Conservation (phyloP, 2,329 filamentous ascomycete species). For the Neofusicoccum kwambonambiense region DNA sequence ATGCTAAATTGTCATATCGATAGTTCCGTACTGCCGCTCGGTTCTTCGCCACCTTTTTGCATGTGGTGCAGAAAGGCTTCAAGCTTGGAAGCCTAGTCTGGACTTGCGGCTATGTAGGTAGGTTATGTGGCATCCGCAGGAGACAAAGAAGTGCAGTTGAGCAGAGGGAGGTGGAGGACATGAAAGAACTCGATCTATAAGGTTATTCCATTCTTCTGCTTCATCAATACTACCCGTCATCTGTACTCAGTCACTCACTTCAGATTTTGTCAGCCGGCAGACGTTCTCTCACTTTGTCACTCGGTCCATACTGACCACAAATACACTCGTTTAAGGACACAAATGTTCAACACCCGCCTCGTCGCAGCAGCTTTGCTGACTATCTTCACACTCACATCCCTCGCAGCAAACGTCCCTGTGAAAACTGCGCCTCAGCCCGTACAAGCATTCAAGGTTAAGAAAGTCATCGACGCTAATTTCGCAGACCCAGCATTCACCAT, state of each 20-base stretch:
- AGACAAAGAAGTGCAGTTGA: neutral
- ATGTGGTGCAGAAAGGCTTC: no score
- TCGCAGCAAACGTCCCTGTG: neutral
- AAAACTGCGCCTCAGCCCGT: neutral
- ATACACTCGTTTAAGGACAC: neutral
- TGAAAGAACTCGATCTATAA: neutral
- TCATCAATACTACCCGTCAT: no score
- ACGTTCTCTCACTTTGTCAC: neutral
- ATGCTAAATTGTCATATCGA: no score
- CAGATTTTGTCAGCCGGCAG: no score
- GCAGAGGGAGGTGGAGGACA: no score
- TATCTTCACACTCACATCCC: neutral
- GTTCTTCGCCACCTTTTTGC: neutral
- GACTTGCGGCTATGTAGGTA: neutral
- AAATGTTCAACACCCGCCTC: neutral
- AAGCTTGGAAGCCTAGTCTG: neutral
- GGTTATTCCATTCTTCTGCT: neutral
- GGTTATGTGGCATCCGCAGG: neutral
- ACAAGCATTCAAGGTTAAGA: neutral
- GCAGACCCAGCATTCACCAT: slow-evolving; percentile 37
- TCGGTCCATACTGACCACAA: neutral
- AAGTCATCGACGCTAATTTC: slow-evolving; percentile 24
- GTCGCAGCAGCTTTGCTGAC: neutral
- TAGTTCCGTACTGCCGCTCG: no score
- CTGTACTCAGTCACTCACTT: neutral